Percentiles rank a stretch among this genome's conserved stretches.
phyloP scores from a whole-genome alignment of 768 basidiomycete species.

The Lactarius sp. region DNA sequence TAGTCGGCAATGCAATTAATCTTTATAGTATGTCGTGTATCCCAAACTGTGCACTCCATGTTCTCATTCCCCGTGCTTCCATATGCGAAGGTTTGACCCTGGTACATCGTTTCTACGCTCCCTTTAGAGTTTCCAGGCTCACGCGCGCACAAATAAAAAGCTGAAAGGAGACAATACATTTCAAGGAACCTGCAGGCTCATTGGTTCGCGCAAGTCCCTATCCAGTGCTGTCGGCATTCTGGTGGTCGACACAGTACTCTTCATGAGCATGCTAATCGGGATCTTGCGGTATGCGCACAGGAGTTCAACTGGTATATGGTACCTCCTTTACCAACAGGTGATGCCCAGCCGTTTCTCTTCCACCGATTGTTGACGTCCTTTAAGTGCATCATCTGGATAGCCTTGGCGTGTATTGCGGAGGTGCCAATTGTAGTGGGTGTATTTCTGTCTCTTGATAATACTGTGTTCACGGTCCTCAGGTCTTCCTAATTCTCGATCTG shows the following conservation, averaged over 20 bases:
- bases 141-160: not conserved
- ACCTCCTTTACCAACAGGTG: slow-evolving; percentile 9
- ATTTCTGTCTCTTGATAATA: not conserved
- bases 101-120: not conserved
- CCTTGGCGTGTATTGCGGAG: not conserved
- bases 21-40: not conserved
- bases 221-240: not conserved
- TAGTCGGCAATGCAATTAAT: not conserved
- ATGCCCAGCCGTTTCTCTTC: not conserved
- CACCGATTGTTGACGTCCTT: not conserved
- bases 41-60: not conserved
- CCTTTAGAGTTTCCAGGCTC: not conserved
- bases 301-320: slow-evolving; percentile 1
- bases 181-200: not conserved
- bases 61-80: not conserved
- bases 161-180: not conserved
- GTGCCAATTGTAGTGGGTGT: not conserved
- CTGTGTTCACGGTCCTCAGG: no score
- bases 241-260: not conserved
- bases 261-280: not conserved
- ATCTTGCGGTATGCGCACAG: not conserved
- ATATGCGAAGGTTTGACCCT: not conserved
- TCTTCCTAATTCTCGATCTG: no score
- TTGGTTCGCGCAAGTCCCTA: not conserved
- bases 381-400: slow-evolving; percentile 10